Evolutionary conservation across 192 early-diverging fungal species (phyloP).

Genomic region (Backusella circina): DNA sequence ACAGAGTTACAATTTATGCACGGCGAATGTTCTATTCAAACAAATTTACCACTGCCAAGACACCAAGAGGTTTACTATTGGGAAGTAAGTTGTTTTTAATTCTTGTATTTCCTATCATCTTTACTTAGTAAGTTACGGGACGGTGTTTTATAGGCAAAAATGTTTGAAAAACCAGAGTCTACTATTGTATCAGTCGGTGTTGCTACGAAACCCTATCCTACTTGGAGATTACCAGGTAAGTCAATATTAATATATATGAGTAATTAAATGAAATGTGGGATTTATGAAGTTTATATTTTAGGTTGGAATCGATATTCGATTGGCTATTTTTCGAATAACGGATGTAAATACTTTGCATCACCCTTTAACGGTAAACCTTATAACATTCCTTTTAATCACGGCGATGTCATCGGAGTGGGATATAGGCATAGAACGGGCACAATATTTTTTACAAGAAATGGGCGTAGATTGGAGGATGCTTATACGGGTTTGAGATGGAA

Average conservation of each 20-base stretch:
- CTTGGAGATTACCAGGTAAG: constrained; percentile 42
- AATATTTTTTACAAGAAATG: constrained; percentile 51
- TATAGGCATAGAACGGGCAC: constrained; percentile 48
- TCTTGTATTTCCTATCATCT: background rate
- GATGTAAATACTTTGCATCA: constrained; percentile 37
- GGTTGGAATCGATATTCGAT: constrained; percentile 50
- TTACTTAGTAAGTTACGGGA: background rate
- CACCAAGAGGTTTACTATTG: constrained; percentile 81
- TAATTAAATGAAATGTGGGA: background rate
- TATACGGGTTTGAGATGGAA: constrained; percentile 35
- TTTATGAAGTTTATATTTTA: constrained; percentile 4
- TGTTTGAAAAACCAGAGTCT: constrained; percentile 34
- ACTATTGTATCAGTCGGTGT: constrained; percentile 47
- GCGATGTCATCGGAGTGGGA: constrained; percentile 49
- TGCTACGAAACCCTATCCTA: constrained; percentile 45
- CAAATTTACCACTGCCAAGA: constrained; percentile 78
- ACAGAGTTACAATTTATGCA: constrained; percentile 78
- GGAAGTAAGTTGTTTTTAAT: constrained; percentile 40
- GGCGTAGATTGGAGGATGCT: constrained; percentile 36
- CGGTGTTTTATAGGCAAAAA: constrained; percentile 18
- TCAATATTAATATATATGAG: background rate
- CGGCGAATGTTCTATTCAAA: constrained; percentile 71
- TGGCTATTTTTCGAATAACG: constrained; percentile 41
- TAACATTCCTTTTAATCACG: constrained; percentile 34
- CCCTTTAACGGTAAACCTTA: constrained; percentile 30